Evolutionary conservation across 139 green algal genomes (phyloP).

Genomic region (Chlorella sp.): DNA sequence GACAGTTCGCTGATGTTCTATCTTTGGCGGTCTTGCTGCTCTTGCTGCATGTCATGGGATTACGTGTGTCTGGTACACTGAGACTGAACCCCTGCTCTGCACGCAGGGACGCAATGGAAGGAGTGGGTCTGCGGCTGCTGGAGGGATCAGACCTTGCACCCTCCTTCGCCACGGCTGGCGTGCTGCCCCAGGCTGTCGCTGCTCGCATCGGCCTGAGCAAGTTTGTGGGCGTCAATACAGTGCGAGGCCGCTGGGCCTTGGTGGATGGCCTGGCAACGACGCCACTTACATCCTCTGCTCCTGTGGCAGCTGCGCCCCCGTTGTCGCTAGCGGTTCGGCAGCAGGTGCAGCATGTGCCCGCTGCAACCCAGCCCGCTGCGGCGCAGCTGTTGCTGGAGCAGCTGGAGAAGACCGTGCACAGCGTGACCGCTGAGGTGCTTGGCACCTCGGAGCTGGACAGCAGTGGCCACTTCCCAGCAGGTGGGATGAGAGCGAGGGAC

Average conservation of each 20-base stretch:
- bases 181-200: background rate
- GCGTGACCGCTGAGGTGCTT: background rate
- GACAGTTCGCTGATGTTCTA: too few relatives aligned
- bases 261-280: slow-evolving; percentile 8
- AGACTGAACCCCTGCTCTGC: background rate
- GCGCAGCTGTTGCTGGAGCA: background rate
- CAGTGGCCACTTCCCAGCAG: background rate
- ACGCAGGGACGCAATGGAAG: slow-evolving; percentile 19
- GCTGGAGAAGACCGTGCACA: background rate
- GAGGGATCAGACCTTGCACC: background rate
- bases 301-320: too few relatives aligned
- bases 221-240: slow-evolving; percentile 35
- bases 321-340: too few relatives aligned
- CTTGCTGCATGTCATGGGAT: too few relatives aligned
- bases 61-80: background rate
- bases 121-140: slow-evolving; percentile 11
- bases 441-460: background rate
- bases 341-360: too few relatives aligned
- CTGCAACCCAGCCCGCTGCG: too few relatives aligned
- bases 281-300: background rate
- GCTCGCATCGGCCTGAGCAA: slow-evolving; percentile 14
- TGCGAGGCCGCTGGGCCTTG: slow-evolving; percentile 40
- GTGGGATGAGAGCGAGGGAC: background rate
- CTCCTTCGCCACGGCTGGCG: background rate
- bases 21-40: too few relatives aligned